Conservation (phyloP, 331 rosid species). For the Prunus yedoensis region DNA sequence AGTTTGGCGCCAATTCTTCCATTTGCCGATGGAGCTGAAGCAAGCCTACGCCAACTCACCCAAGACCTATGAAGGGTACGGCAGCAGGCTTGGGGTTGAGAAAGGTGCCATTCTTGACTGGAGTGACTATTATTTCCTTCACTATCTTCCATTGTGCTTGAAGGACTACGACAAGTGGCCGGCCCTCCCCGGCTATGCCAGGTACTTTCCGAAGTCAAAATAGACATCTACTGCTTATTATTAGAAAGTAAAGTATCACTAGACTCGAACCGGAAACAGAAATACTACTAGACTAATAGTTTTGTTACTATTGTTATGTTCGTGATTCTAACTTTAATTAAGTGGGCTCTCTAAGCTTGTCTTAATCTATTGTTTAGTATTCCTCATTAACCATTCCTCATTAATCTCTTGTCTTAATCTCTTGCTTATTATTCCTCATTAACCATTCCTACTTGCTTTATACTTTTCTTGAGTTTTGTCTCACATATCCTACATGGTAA, state of each 20-base stretch:
- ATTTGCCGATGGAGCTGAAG: constrained; percentile 41
- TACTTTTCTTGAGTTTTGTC: too few species aligned
- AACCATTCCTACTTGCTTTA: not conserved
- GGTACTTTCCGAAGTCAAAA: constrained; percentile 14
- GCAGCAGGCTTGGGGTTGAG: constrained; percentile 49
- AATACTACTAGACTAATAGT: not conserved
- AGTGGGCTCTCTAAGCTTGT: too few species aligned
- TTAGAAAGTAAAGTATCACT: too few species aligned
- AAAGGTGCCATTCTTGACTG: constrained; percentile 62
- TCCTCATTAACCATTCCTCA: too few species aligned
- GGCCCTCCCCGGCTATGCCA: constrained; percentile 5
- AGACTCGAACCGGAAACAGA: too few species aligned
- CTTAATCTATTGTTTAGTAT: not conserved
- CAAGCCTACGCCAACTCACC: constrained; percentile 51
- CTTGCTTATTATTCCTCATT: not conserved
- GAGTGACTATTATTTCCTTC: constrained; percentile 58
- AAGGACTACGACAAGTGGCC: constrained; percentile 57
- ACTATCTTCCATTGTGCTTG: constrained; percentile 38
- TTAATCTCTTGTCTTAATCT: not conserved
- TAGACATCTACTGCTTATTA: too few species aligned
- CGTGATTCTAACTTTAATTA: too few species aligned
- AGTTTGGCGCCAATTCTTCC: constrained; percentile 46
- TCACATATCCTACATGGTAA: too few species aligned
- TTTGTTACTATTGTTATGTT: not conserved
- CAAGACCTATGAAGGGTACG: constrained; percentile 56